Conservation (phyloP, 2,329 filamentous ascomycete species). For the Leptoxyphium fumago region DNA sequence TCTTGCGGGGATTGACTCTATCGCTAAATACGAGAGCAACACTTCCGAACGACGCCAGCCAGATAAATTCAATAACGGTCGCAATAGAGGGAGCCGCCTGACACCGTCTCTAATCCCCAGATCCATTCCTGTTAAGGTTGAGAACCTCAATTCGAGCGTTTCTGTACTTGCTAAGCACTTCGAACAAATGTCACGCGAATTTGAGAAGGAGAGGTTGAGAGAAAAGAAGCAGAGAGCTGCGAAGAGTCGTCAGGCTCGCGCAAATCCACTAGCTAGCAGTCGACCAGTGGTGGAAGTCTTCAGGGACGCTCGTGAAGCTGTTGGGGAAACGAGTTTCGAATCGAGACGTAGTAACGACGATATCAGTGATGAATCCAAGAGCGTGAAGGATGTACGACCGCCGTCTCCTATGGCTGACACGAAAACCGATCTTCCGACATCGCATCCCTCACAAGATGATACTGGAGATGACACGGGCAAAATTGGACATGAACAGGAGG, state of each 20-base stretch:
- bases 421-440: not conserved
- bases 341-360: not conserved
- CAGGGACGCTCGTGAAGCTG: slow-evolving; percentile 81
- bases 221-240: slow-evolving; percentile 71
- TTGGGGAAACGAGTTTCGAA: slow-evolving; percentile 25
- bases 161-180: slow-evolving; percentile 91
- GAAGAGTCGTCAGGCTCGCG: slow-evolving; percentile 59
- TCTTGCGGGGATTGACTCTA: slow-evolving; percentile 8
- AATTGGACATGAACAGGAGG: slow-evolving; percentile 4
- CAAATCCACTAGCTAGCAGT: slow-evolving; percentile 81
- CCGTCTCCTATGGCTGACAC: not conserved
- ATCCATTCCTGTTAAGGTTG: slow-evolving; percentile 57
- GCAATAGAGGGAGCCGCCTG: slow-evolving; percentile 41
- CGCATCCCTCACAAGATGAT: not conserved
- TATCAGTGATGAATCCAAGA: not conserved
- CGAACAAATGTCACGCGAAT: slow-evolving; percentile 89
- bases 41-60: slow-evolving; percentile 57
- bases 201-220: slow-evolving; percentile 81
- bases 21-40: not conserved
- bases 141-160: slow-evolving; percentile 48
- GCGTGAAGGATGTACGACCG: not conserved
- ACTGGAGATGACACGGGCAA: not conserved
- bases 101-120: slow-evolving; percentile 69
- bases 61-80: slow-evolving; percentile 52
- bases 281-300: slow-evolving; percentile 95